These are phyloP conservation scores for Neurospora sp. DNA, from an alignment of 495 filamentous ascomycete species.

Conservation along the genomic window DNA sequence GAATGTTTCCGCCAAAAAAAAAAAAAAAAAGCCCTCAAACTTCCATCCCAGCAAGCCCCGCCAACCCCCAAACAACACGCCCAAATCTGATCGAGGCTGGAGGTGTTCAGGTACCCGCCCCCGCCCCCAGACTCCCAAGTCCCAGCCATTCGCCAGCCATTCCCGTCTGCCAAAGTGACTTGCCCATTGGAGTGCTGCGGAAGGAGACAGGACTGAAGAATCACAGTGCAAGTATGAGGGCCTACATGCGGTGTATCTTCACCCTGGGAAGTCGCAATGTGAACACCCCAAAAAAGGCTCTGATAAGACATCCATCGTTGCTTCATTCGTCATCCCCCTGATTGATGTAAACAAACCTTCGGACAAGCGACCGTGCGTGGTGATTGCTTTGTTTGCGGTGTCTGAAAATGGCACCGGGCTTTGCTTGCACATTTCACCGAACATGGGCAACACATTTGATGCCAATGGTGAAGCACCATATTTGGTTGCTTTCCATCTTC, in stretches of 20 bases:
- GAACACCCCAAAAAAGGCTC: neutral
- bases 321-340: neutral
- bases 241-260: neutral
- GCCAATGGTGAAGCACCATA: neutral
- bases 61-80: neutral
- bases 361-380: neutral
- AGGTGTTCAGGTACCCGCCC: neutral
- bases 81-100: neutral
- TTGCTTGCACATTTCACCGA: neutral
- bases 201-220: neutral
- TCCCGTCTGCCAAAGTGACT: neutral
- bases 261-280: neutral
- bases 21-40: no score
- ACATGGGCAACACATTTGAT: neutral
- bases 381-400: neutral
- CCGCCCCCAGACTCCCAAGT: neutral
- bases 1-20: neutral
- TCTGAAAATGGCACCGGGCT: neutral
- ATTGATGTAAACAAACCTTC: neutral
- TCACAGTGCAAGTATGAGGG: neutral
- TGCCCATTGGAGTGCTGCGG: neutral
- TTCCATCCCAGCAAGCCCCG: neutral
- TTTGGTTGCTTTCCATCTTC: neutral
- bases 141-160: neutral
- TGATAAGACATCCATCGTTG: neutral